Base-by-base conservation (phyloP, 257 asterid species). In the Craterostigma plantagineum region DNA sequence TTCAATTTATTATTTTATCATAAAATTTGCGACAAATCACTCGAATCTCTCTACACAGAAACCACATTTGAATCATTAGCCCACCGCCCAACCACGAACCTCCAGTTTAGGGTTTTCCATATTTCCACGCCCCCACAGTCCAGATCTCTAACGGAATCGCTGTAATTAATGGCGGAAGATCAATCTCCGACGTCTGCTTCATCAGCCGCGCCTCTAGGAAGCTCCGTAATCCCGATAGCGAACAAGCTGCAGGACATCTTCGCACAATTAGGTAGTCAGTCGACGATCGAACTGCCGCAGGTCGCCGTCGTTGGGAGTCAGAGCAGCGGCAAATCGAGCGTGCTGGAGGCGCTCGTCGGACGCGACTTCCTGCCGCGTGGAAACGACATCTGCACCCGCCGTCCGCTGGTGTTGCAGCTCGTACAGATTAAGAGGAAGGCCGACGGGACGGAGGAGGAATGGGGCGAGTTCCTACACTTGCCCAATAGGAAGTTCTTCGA, bases 281-380 rank as follows among this genome's bases (percentile, higher is more conserved):
- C 92, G 9, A 68, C 66, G 16, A 68, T 87, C 64, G 92, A 87
- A 61, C 52, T 87, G 59, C 98, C 98, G 16, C 93, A 87, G 70
- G 98, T 87, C 69, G 92, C 85, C 36, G 98, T 87, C 13, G 85
- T 87, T 10, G 98, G 98, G 7, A 82, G 98, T 59, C 98, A 87
- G 72, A 87, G 98, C 70, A 87, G 98, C 45, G 98, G 98, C 0
- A 87, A 87, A 71, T 87, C 98, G 4, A 87, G 98, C 39, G 98
- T 87, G 35, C 61, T 87, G 71, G 98, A 87, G 68, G 81, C 98
- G 50, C 73, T 87, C 9, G 98, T 87, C 8, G 98, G 98, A 7
- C 92, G 98, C 3, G 98, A 87, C 64, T 87, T 87, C 60, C 70
- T 87, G 62, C 98, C 98, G 0, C 85, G 98, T 34, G 95, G 95